Evolutionary conservation across 352 stramenopile genomes (phyloP), one percentile per base, ranked within the genome.

Genomic region (Phytophthora chlamydospora): DNA sequence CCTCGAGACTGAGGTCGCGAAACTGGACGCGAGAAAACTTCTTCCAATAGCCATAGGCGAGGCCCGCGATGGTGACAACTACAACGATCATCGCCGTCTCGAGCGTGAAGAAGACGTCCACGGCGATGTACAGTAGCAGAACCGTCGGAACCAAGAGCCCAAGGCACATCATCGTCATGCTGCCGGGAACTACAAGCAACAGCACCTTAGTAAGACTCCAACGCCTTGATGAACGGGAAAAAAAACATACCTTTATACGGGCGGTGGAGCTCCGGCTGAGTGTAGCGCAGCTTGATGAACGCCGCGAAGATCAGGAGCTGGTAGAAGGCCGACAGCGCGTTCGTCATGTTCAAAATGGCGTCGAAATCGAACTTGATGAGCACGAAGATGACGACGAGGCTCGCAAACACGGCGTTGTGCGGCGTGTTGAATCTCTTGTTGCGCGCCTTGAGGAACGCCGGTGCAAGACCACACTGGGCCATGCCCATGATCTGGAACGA

Each of bases 261-360:
- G 5, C 73, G 69, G 4, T 79, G 48, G 16, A 78, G 29, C 2
- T 74, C 55, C 19, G 62, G 27, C 3, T 66, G 62, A 48, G 77
- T 61, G 31, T 90, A 75, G 21, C 93, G 84, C 11, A 98, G 78
- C 47, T 97, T 90, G 47, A 98, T 58, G 73, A 97, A 97, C 8
- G 93, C 91, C 14, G 54, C 68, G 57, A 97, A 90, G 32, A 97
- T 91, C 32, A 98, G 72, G 21, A 97, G 47, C 54, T 97, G 75
- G 21, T 85, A 78, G 49, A 96, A 73, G 17, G 89, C 77, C 64
- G 95, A 97, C 21, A 97, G 81, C 24, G 94, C 85, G 72, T 98
- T 98, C 29, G 96, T 80, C 74, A 97, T 83, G 48, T 86, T 80
- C 4, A 96, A 52, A 27, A 93, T 89, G 27, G 80, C 77, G 32